phyloP scores from a whole-genome alignment of 805 yeast species.

The Pichia deserticola region DNA sequence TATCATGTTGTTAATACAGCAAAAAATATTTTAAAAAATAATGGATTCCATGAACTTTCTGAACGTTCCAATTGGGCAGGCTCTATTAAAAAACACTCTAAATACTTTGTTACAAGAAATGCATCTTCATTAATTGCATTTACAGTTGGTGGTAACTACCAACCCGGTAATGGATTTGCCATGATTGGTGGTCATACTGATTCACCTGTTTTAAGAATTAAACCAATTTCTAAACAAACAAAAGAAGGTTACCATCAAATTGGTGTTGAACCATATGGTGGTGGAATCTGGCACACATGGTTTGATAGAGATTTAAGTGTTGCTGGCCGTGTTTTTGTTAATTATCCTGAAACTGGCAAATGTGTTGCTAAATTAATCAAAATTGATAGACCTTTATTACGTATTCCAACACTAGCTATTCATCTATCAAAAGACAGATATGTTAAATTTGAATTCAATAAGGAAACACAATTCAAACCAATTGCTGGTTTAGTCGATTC shows the following conservation, averaged over 20 bases:
- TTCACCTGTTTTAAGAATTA: constrained; percentile 81
- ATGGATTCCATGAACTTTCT: constrained; percentile 68
- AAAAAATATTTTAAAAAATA: constrained; percentile 41
- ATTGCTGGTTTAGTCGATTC: constrained; percentile 54
- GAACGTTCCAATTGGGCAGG: constrained; percentile 71
- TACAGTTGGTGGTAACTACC: constrained; percentile 65
- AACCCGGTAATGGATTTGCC: constrained; percentile 74
- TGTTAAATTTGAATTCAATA: constrained; percentile 78
- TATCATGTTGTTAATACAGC: constrained; percentile 80
- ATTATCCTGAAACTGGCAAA: constrained; percentile 37
- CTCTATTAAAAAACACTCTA: constrained; percentile 44
- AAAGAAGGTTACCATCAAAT: constrained; percentile 77
- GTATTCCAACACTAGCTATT: constrained; percentile 93
- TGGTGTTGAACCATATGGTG: constrained; percentile 93
- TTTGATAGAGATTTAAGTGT: constrained; percentile 87
- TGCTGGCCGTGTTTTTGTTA: constrained; percentile 86
- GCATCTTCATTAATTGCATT: constrained; percentile 86
- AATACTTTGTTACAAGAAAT: constrained; percentile 84
- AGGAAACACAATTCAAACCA: constrained; percentile 80
- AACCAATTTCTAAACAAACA: constrained; percentile 70
- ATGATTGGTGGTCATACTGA: constrained; percentile 96
- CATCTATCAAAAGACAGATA: constrained; percentile 77
- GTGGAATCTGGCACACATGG: constrained; percentile 96
- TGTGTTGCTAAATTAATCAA: constrained; percentile 64
- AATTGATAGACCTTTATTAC: constrained; percentile 72